Conservation (phyloP, 2,329 filamentous ascomycete species). For the Zymoseptoria tritici region DNA sequence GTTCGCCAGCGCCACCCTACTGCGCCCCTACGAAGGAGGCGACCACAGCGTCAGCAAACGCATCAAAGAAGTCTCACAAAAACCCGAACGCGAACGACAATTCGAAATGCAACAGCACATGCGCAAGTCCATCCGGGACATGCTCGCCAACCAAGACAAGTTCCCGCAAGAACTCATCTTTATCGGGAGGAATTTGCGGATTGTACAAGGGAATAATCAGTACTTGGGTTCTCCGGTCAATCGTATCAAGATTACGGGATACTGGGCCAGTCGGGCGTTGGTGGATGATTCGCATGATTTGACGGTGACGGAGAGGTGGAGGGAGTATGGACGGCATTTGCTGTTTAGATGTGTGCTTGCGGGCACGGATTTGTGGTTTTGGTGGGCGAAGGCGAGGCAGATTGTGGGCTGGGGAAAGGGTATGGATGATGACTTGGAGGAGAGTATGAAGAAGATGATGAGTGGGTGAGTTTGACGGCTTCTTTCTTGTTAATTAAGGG, state of each 20-base stretch:
- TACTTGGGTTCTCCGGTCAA: slow-evolving; percentile 84
- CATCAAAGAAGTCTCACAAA: slow-evolving; percentile 44
- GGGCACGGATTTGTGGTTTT: slow-evolving; percentile 73
- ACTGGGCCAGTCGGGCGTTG: slow-evolving; percentile 81
- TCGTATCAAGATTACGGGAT: slow-evolving; percentile 84
- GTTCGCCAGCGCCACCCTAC: slow-evolving; percentile 81
- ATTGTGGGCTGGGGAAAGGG: slow-evolving; percentile 67
- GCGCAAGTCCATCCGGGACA: slow-evolving; percentile 65
- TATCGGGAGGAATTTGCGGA: slow-evolving; percentile 83
- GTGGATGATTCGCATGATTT: slow-evolving; percentile 61
- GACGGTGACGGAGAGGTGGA: slow-evolving; percentile 53
- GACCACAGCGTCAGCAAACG: slow-evolving; percentile 56
- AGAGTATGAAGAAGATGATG: slow-evolving; percentile 77
- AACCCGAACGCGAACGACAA: slow-evolving; percentile 51
- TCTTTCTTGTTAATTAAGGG: background rate
- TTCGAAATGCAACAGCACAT: slow-evolving; percentile 76
- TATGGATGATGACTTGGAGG: slow-evolving; percentile 92
- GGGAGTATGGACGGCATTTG: slow-evolving; percentile 67
- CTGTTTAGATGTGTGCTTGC: slow-evolving; percentile 74
- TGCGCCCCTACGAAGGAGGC: slow-evolving; percentile 86
- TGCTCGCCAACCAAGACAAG: slow-evolving; percentile 77
- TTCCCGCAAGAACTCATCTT: slow-evolving; percentile 89
- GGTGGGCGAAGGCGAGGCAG: slow-evolving; percentile 70
- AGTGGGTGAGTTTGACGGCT: slow-evolving; percentile 38
- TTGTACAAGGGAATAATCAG: slow-evolving; percentile 90